Percentiles rank a stretch among this genome's conserved stretches.
These are phyloP conservation scores for Asclepias syriaca DNA, from an alignment of 257 asterid genomes.

Conservation along the genomic window DNA sequence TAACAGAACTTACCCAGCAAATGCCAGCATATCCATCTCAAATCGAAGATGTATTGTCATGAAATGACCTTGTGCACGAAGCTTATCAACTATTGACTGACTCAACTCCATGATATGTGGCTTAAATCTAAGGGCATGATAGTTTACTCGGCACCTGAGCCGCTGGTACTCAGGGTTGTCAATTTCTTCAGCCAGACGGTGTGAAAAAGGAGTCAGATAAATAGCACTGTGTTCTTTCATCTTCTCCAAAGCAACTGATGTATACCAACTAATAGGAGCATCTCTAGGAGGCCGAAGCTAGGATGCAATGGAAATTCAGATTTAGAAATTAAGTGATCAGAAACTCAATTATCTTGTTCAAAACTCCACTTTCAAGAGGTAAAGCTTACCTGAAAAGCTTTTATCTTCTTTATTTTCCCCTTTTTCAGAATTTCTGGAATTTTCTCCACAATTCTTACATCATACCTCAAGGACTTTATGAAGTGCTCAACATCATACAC, in stretches of 20 bases:
- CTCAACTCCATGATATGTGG: conserved; percentile 93
- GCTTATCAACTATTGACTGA: conserved; percentile 65
- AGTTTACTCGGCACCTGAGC: conserved; percentile 89
- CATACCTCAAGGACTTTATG: conserved; percentile 76
- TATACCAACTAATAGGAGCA: conserved; percentile 94
- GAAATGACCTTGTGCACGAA: conserved; percentile 92
- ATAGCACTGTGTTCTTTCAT: conserved; percentile 97
- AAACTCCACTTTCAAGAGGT: conserved; percentile 15
- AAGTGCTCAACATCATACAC: conserved; percentile 93
- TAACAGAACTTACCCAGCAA: conserved; percentile 75
- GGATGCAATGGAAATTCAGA: conserved; percentile 15
- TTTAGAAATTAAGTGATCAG: conserved; percentile 15
- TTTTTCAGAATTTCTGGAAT: conserved; percentile 74
- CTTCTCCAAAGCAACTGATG: conserved; percentile 64
- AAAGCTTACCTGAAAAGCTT: conserved; percentile 68
- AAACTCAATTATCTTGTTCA: not conserved
- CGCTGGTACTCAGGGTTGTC: conserved; percentile 90
- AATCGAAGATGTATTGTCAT: conserved; percentile 98
- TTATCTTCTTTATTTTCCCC: conserved; percentile 83
- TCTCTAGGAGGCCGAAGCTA: conserved; percentile 95
- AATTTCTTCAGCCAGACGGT: conserved; percentile 95
- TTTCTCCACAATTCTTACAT: conserved; percentile 82
- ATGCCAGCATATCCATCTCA: conserved; percentile 98
- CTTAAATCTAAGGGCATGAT: conserved; percentile 90
- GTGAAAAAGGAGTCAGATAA: conserved; percentile 95